These are phyloP conservation scores for Nannochloropsis salina DNA, from an alignment of 108 stramenopile species.

Conservation along the genomic window DNA sequence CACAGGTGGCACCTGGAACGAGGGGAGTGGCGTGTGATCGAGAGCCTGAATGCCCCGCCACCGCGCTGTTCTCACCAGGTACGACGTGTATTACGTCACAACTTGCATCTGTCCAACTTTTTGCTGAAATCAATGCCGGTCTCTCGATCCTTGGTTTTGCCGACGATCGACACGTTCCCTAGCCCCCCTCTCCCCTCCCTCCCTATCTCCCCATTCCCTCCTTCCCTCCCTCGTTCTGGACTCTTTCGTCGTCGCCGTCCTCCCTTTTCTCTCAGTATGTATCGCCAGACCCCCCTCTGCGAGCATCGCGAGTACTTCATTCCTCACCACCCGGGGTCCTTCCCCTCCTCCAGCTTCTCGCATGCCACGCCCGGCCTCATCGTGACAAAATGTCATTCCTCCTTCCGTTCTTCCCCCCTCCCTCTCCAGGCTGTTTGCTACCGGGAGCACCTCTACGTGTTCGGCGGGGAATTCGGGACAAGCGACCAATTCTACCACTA, in stretches of 20 bases:
- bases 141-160: too few species aligned
- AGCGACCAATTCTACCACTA: conserved; percentile 90
- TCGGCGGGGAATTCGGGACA: conserved; percentile 89
- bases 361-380: too few species aligned
- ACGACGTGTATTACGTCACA: background rate
- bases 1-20: conserved; percentile 50
- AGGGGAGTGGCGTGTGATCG: conserved; percentile 52
- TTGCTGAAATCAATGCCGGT: too few species aligned
- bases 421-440: background rate
- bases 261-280: too few species aligned
- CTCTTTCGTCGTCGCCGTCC: too few species aligned
- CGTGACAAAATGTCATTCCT: too few species aligned
- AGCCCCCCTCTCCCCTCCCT: background rate
- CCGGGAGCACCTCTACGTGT: conserved; percentile 70
- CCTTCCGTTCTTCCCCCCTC: background rate
- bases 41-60: conserved; percentile 64
- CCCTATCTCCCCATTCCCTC: background rate
- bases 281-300: too few species aligned
- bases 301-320: too few species aligned
- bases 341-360: too few species aligned
- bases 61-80: conserved; percentile 84
- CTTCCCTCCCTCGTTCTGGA: background rate
- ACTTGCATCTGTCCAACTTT: too few species aligned
- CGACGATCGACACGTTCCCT: background rate
- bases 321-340: too few species aligned